Conservation (phyloP, 768 basidiomycete species). For the Infundibulicybe gibba region DNA sequence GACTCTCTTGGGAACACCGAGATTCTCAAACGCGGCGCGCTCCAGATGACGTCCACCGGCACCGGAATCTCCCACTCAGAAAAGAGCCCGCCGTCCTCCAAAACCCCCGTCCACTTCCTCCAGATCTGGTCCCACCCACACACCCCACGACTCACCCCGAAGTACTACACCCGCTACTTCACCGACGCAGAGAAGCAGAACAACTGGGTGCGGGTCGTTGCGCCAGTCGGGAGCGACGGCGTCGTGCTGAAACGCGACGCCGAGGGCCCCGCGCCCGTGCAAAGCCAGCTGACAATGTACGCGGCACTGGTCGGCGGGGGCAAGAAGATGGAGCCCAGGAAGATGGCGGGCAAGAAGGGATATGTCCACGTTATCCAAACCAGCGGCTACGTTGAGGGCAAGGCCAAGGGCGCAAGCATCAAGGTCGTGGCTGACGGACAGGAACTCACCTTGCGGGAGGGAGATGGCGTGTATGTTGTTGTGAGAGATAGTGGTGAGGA, state of each 20-base stretch:
- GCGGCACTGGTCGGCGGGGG: conserved; percentile 69
- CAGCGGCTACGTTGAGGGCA: conserved; percentile 68
- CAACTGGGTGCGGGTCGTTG: conserved; percentile 71
- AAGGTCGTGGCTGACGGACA: conserved; percentile 39
- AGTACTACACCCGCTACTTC: conserved; percentile 88
- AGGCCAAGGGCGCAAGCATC: conserved; percentile 55
- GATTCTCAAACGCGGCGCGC: conserved; percentile 80
- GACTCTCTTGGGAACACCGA: conserved; percentile 94
- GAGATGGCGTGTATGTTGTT: conserved; percentile 80
- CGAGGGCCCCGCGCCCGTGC: conserved; percentile 78
- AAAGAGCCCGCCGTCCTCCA: conserved; percentile 36
- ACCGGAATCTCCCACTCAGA: conserved; percentile 87
- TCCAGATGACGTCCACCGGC: conserved; percentile 91
- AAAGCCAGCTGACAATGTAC: conserved; percentile 64
- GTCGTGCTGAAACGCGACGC: conserved; percentile 64
- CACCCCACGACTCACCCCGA: conserved; percentile 51
- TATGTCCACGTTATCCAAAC: conserved; percentile 88
- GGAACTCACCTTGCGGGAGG: conserved; percentile 66
- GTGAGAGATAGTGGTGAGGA: conserved; percentile 40
- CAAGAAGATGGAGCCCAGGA: conserved; percentile 43
- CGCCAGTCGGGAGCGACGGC: conserved; percentile 56
- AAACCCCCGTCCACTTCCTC: conserved; percentile 40
- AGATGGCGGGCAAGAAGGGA: conserved; percentile 53
- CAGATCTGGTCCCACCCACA: conserved; percentile 50
- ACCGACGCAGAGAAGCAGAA: conserved; percentile 79